Base-by-base conservation (phyloP, 805 yeast species). In the Hanseniaspora vineae region DNA sequence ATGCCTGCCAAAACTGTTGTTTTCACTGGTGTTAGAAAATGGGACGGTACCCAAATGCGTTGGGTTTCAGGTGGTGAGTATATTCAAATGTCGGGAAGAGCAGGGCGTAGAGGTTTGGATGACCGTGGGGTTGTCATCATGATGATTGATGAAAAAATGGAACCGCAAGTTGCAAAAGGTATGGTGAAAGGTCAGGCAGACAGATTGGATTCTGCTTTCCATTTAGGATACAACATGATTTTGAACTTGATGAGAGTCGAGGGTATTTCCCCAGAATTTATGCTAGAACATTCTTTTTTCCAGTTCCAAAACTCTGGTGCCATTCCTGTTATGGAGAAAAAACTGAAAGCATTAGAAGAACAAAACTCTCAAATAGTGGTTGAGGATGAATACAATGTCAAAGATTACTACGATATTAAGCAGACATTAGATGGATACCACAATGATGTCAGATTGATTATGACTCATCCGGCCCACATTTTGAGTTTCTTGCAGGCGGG, bases 21-120 rank as follows among this genome's bases (percentile, higher is more conserved):
- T 2, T 92, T 92, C 66, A 92, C 98, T 0, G 85, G 90, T 33
- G 98, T 92, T 18, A 79, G 98, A 62, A 92, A 92, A 65, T 92
- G 97, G 95, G 99, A 92, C 68, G 98, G 98, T 57, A 80, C 78
- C 52, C 95, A 90, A 17, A 88, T 90, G 73, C 80, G 99, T 67
- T 92, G 98, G 98, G 97, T 92, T 32, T 85, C 96, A 49, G 98
- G 98, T 50, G 99, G 99, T 71, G 99, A 92, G 68, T 92, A 92
- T 67, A 92, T 92, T 61, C 99, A 92, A 69, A 92, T 92, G 99
- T 86, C 96, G 42, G 99, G 99, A 55, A 81, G 99, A 67, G 99
- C 99, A 19, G 99, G 99, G 57, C 89, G 98, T 73, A 85, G 98
- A 75, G 99, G 99, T 61, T 76, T 92, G 57, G 99, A 92, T 74